These are phyloP conservation scores for Suillus paluster DNA, from an alignment of 768 basidiomycete genomes.

Conservation along the genomic window DNA sequence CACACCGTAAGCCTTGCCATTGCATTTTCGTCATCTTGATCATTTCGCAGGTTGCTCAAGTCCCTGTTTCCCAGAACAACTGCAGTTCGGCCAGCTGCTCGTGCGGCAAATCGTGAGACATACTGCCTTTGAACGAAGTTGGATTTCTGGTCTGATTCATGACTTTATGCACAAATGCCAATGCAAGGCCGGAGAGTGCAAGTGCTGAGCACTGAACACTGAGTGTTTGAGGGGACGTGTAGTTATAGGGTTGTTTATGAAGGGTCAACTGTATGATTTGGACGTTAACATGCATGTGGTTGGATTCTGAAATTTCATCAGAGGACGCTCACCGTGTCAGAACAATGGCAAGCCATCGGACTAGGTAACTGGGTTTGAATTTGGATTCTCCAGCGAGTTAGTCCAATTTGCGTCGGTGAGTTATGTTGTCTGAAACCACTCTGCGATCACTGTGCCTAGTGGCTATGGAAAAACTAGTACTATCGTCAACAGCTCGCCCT, in stretches of 20 bases:
- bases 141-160: not conserved
- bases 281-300: not conserved
- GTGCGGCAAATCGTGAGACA: not conserved
- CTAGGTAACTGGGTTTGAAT: too few relatives aligned
- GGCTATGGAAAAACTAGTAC: too few relatives aligned
- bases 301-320: too few relatives aligned
- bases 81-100: not conserved
- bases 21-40: not conserved
- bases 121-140: not conserved
- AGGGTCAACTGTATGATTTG: not conserved
- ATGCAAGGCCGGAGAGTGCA: slow-evolving; percentile 2
- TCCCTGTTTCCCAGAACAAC: not conserved
- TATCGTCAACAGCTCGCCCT: too few relatives aligned
- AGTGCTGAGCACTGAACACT: not conserved
- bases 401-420: too few relatives aligned
- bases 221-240: not conserved
- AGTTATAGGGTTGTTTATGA: not conserved
- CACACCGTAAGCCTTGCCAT: not conserved
- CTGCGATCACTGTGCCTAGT: too few relatives aligned
- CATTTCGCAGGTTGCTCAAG: not conserved
- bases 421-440: too few relatives aligned
- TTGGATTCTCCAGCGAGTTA: too few relatives aligned
- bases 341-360: too few relatives aligned
- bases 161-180: not conserved
- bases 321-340: too few relatives aligned